Evolutionary conservation across 371 early-diverging fungal species (phyloP).

Genomic region (Lichtheimia hyalospora): DNA sequence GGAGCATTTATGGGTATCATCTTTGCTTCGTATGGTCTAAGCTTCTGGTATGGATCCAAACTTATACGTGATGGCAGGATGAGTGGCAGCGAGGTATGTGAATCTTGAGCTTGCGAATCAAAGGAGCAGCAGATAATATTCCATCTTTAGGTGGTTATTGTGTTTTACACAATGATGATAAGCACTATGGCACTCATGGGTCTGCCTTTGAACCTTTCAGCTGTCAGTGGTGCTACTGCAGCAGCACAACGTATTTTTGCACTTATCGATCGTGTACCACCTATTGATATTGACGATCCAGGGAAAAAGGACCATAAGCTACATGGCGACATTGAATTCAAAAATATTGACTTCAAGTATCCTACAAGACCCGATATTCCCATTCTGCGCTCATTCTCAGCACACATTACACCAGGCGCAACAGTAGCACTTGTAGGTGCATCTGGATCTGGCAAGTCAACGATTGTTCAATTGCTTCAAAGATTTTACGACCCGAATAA

Average conservation of each 20-base stretch:
- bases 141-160: slow-evolving; percentile 41
- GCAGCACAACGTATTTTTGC: slow-evolving; percentile 68
- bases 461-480: slow-evolving; percentile 66
- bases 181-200: slow-evolving; percentile 33
- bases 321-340: slow-evolving; percentile 52
- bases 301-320: slow-evolving; percentile 54
- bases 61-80: slow-evolving; percentile 49
- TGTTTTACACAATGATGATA: slow-evolving; percentile 65
- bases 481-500: slow-evolving; percentile 70
- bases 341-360: slow-evolving; percentile 37
- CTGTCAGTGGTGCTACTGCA: slow-evolving; percentile 60
- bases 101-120: no score
- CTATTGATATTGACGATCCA: slow-evolving; percentile 49
- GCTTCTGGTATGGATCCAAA: slow-evolving; percentile 79
- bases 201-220: slow-evolving; percentile 58
- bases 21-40: slow-evolving; percentile 66
- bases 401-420: slow-evolving; percentile 63
- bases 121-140: no score
- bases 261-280: slow-evolving; percentile 72
- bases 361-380: slow-evolving; percentile 69
- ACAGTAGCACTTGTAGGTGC: slow-evolving; percentile 69
- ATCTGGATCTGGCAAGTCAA: slow-evolving; percentile 55
- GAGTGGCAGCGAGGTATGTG: slow-evolving; percentile 25
- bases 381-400: slow-evolving; percentile 63
- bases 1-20: slow-evolving; percentile 62